These are phyloP conservation scores for Ophiostoma ulmi DNA, from an alignment of 2,329 filamentous ascomycete species.

Conservation along the genomic window DNA sequence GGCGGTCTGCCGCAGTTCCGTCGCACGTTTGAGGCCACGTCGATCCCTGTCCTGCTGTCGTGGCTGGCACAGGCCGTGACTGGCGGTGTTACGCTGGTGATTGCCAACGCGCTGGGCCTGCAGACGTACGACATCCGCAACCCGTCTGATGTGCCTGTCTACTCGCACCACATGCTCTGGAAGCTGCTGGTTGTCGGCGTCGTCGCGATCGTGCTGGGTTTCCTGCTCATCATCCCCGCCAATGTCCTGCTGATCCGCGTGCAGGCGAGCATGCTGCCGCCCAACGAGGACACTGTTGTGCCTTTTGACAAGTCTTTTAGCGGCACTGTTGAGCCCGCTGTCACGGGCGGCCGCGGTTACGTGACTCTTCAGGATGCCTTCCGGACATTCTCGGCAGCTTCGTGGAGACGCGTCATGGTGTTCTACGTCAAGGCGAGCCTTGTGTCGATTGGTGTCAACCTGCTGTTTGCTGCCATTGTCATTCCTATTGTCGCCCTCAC, in stretches of 20 bases:
- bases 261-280: constrained; percentile 78
- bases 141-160: constrained; percentile 37
- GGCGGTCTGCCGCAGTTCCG: constrained; percentile 62
- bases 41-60: constrained; percentile 59
- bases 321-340: constrained; percentile 67
- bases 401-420: constrained; percentile 68
- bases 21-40: constrained; percentile 62
- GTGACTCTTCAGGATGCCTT: constrained; percentile 71
- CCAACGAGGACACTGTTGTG: constrained; percentile 76
- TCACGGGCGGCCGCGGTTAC: constrained; percentile 67
- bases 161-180: constrained; percentile 39
- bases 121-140: constrained; percentile 37
- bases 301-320: constrained; percentile 84
- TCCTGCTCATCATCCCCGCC: constrained; percentile 68
- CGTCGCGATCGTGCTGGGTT: constrained; percentile 46
- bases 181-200: constrained; percentile 46
- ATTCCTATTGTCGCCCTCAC: constrained; percentile 48
- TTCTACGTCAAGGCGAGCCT: constrained; percentile 67
- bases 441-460: constrained; percentile 45
- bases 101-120: constrained; percentile 47
- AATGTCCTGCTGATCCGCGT: constrained; percentile 73
- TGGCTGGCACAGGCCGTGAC: constrained; percentile 54
- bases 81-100: constrained; percentile 42
- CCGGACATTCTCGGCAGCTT: constrained; percentile 67
- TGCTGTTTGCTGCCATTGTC: constrained; percentile 47